Conservation (phyloP, 164 flowering plant species). For the Nymphaea thermarum region DNA sequence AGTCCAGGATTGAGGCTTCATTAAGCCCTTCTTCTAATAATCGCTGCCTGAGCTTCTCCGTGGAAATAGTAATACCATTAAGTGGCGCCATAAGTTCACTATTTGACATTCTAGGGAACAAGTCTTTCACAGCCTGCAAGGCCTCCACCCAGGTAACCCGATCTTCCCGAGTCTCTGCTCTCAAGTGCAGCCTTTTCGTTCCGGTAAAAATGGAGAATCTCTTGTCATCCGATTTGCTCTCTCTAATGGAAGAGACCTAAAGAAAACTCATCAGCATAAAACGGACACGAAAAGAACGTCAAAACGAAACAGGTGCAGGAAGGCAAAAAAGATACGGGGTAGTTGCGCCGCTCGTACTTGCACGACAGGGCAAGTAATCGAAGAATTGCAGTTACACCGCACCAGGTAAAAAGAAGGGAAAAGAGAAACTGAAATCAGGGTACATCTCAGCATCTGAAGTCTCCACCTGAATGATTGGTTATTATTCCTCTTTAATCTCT, state of each 20-base stretch:
- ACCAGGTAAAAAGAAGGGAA: not conserved
- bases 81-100: conserved; percentile 69
- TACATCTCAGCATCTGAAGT: no score
- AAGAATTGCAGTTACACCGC: not conserved
- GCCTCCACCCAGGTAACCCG: conserved; percentile 79
- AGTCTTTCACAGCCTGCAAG: conserved; percentile 81
- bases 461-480: no score
- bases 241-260: conserved; percentile 62
- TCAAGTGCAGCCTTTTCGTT: conserved; percentile 77
- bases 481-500: no score
- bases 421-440: not conserved
- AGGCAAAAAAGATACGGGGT: not conserved
- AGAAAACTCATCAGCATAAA: not conserved
- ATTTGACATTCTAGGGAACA: conserved; percentile 89
- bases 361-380: not conserved
- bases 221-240: conserved; percentile 61
- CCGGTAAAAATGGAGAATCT: conserved; percentile 66
- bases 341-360: not conserved
- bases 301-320: not conserved
- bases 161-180: conserved; percentile 83
- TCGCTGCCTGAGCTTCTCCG: conserved; percentile 70
- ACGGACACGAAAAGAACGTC: no score
- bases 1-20: conserved; percentile 55
- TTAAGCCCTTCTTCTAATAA: conserved; percentile 64
- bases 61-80: conserved; percentile 36